Base-by-base conservation (phyloP, 345 rosid species). In the Gossypium longicalyx region DNA sequence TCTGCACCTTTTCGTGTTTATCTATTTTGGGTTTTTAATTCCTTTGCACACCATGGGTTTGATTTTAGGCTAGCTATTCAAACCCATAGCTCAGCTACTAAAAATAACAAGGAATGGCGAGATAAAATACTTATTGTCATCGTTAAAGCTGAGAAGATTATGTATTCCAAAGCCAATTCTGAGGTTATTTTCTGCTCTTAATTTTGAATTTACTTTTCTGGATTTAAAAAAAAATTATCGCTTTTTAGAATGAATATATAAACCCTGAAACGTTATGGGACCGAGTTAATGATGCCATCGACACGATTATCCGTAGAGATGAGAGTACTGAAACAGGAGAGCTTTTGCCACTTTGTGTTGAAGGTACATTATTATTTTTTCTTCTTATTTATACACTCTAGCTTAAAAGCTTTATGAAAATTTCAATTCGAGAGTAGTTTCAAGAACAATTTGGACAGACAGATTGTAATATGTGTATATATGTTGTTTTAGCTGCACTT, bases 131-230 rank as follows among this genome's bases (percentile, higher is more conserved):
- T 95, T 59, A 76, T 79, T 22, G 99, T 95, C 61, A 94, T 95
- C 72, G 68, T 87, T 34, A 89, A 80, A 80, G 91, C 98, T 7
- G 99, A 95, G 88, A 96, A 95, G 82, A 91, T 95, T 83, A 89
- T 95, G 85, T 95, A 94, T 83, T 93, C 98, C 41, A 95, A 95
- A 87, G 98, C 97, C 77, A 90, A 93, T 82, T 93, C 98, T 43
- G 99, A 95, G 99, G 98, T 90, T 82, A 67, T 47, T 22, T 53
- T 71, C 47, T 29, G 70, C 58, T 74, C 64, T 16, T 12, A 27
- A 49, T 27, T 78, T 10, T 54, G 64, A 61, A 56, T 38, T 80
- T 70, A 74, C 53, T 3, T 25, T 52, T 34, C 16, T 53, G 12
- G 23, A 34, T 41, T 29, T 5, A 19, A 48, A 48, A 48, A 11